phyloP scores from a whole-genome alignment of 345 rosid genomes.

The Fremontodendron californicum region DNA sequence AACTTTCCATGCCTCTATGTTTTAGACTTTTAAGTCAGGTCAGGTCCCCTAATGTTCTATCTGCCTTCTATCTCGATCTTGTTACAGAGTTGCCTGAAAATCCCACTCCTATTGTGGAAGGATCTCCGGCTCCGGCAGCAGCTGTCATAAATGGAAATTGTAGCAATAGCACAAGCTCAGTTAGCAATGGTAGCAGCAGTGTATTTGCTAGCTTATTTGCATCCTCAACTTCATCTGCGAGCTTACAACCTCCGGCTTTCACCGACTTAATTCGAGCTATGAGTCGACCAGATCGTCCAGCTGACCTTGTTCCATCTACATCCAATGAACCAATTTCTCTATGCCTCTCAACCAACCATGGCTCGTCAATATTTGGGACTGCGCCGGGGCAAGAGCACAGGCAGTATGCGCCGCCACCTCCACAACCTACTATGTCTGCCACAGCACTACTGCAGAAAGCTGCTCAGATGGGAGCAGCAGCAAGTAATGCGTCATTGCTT shows the following conservation, averaged over 20 bases:
- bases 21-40: background rate
- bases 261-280: constrained; percentile 46
- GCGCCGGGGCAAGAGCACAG: constrained; percentile 60
- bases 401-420: constrained; percentile 60
- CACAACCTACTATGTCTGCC: constrained; percentile 87
- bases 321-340: constrained; percentile 63
- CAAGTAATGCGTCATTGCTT: constrained; percentile 69
- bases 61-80: background rate
- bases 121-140: constrained; percentile 31
- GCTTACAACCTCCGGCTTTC: constrained; percentile 50
- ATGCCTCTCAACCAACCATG: constrained; percentile 70
- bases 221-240: constrained; percentile 57
- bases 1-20: constrained; percentile 25
- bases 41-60: background rate
- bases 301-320: constrained; percentile 47
- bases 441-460: constrained; percentile 95
- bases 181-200: constrained; percentile 50
- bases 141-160: constrained; percentile 47
- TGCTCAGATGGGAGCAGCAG: constrained; percentile 89
- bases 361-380: constrained; percentile 57
- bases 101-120: constrained; percentile 41
- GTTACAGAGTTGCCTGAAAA: constrained; percentile 49
- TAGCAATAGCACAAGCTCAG: constrained; percentile 43
- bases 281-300: constrained; percentile 29
- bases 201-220: constrained; percentile 71